phyloP scores from a whole-genome alignment of 2,329 filamentous ascomycete species.

The Helotiales sp. region DNA sequence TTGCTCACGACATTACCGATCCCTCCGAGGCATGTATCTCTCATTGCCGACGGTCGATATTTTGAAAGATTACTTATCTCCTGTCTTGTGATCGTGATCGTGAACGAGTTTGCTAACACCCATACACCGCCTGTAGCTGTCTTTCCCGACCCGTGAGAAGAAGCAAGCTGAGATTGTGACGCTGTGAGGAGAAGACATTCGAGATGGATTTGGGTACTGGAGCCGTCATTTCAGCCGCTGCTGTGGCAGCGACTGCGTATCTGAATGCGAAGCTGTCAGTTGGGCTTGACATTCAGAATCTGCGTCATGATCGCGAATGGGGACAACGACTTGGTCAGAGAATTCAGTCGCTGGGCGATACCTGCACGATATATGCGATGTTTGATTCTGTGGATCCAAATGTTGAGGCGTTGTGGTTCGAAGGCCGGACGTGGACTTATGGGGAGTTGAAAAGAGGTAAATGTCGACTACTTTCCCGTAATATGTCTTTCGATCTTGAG shows the following conservation, averaged over 20 bases:
- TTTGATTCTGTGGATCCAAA: constrained; percentile 47
- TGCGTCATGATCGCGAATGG: constrained; percentile 45
- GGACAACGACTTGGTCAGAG: constrained; percentile 44
- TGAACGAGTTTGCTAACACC: neutral
- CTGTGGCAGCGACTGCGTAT: constrained; percentile 46
- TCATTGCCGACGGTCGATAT: neutral
- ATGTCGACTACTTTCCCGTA: constrained; percentile 19
- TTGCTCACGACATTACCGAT: constrained; percentile 8
- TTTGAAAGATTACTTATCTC: neutral
- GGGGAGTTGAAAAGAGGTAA: constrained; percentile 49
- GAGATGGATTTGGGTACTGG: constrained; percentile 30
- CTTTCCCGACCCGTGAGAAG: neutral
- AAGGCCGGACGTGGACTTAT: constrained; percentile 54
- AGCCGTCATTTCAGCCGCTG: constrained; percentile 27
- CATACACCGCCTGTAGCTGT: neutral
- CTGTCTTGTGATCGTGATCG: neutral
- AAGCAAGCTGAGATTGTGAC: neutral
- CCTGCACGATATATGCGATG: constrained; percentile 49
- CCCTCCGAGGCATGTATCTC: neutral
- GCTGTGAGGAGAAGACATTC: neutral
- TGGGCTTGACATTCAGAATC: constrained; percentile 46
- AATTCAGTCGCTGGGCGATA: constrained; percentile 47
- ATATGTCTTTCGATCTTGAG: neutral
- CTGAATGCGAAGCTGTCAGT: constrained; percentile 51
- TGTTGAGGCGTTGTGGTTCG: constrained; percentile 53